phyloP scores from a whole-genome alignment of 148 eudicot genomes.

The Nepenthes mirabilis region DNA sequence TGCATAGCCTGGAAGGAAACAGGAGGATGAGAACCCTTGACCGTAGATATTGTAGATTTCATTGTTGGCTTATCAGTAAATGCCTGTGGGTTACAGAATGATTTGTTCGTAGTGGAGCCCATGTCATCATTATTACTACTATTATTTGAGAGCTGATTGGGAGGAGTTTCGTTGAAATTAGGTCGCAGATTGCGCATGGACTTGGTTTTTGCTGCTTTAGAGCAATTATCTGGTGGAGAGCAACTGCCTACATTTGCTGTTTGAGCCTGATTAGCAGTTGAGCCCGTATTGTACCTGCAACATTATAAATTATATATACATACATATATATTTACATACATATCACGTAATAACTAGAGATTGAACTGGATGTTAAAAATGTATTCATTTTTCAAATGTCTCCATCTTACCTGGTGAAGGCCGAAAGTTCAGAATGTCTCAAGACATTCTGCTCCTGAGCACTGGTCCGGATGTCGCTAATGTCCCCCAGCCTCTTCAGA shows the following conservation, averaged over 20 bases:
- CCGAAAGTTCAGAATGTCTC: conserved; percentile 48
- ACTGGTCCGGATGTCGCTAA: conserved; percentile 15
- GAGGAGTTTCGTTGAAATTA: conserved; percentile 30
- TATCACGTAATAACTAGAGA: neutral
- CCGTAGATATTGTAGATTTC: conserved; percentile 27
- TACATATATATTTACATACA: neutral
- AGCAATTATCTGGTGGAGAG: conserved; percentile 47
- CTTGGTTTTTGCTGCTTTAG: conserved; percentile 49
- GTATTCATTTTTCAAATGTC: neutral
- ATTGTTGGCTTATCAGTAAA: conserved; percentile 19
- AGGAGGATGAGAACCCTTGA: conserved; percentile 21
- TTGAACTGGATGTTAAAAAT: neutral
- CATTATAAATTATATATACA: neutral
- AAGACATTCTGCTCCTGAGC: conserved; percentile 30
- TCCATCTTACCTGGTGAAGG: conserved; percentile 51
- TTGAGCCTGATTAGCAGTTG: conserved; percentile 38
- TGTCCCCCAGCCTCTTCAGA: conserved; percentile 41
- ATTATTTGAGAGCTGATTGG: conserved; percentile 43
- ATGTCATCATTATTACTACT: conserved; percentile 65
- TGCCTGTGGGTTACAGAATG: conserved; percentile 25
- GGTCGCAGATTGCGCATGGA: conserved; percentile 23
- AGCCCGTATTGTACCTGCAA: conserved; percentile 48
- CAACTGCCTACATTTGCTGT: conserved; percentile 63
- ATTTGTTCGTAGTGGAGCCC: conserved; percentile 53
- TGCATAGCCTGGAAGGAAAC: conserved; percentile 27